A percentile compares a stretch with the other conserved stretches of the same genome.
Evolutionary conservation across 768 basidiomycete species (phyloP).

Genomic region (Lactarius tabidus): DNA sequence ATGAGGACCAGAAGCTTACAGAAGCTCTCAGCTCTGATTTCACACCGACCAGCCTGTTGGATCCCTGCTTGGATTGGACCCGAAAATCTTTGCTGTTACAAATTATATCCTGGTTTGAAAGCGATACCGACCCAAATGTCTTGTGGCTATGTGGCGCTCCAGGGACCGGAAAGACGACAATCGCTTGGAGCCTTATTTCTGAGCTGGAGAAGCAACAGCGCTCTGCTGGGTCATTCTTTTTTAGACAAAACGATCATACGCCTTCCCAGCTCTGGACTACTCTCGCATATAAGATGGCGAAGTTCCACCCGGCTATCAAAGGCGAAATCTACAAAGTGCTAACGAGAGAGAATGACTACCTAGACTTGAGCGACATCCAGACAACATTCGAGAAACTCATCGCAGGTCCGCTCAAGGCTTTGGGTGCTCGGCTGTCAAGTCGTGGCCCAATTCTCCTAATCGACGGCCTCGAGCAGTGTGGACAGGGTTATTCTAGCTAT

Average conservation of each 20-base stretch:
- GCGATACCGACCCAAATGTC: constrained; percentile 7
- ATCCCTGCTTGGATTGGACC: constrained; percentile 5
- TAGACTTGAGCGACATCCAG: background rate
- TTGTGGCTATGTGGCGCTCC: constrained; percentile 23
- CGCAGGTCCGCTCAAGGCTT: constrained; percentile 2
- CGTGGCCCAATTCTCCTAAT: constrained; percentile 13
- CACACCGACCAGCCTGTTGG: background rate
- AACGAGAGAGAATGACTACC: background rate
- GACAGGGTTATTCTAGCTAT: background rate
- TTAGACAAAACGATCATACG: background rate
- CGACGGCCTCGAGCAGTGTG: constrained; percentile 16
- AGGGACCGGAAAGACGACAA: constrained; percentile 20
- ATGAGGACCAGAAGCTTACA: constrained; percentile 6
- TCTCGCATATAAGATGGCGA: constrained; percentile 18
- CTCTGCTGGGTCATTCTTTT: constrained; percentile 12
- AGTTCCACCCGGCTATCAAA: constrained; percentile 19
- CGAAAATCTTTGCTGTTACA: background rate
- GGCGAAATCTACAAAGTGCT: background rate
- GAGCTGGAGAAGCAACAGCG: constrained; percentile 18
- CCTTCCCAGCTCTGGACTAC: constrained; percentile 11
- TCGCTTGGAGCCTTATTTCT: constrained; percentile 17
- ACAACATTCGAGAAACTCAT: constrained; percentile 8
- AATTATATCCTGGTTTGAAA: constrained; percentile 15
- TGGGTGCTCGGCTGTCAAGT: background rate
- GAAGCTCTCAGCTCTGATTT: constrained; percentile 2